Conservation (phyloP, 2,329 filamentous ascomycete species). For the Aspergillus candidus region DNA sequence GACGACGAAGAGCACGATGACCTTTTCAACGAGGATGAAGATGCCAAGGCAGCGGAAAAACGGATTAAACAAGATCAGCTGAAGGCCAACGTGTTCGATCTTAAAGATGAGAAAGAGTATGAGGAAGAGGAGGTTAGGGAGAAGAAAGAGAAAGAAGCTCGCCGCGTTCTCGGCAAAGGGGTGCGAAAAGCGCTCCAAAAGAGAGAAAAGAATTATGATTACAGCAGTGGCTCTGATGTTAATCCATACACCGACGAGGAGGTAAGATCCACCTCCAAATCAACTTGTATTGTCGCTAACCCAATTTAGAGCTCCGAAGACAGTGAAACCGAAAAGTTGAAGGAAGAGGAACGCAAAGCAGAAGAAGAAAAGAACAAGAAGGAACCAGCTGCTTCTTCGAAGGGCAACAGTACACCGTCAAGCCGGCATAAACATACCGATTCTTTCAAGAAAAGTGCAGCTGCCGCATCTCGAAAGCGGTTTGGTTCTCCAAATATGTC, state of each 20-base stretch:
- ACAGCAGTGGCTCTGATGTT: conserved; percentile 63
- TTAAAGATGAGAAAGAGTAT: conserved; percentile 63
- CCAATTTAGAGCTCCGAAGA: conserved; percentile 51
- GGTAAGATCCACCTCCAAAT: conserved; percentile 29
- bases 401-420: conserved; percentile 64
- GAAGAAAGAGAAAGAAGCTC: conserved; percentile 57
- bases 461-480: conserved; percentile 64
- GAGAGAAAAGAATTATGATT: conserved; percentile 79
- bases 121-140: conserved; percentile 64
- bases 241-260: conserved; percentile 53
- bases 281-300: conserved; percentile 20
- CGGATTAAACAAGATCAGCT: conserved; percentile 74
- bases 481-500: conserved; percentile 80
- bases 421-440: conserved; percentile 51
- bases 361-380: conserved; percentile 50
- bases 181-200: conserved; percentile 76
- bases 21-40: conserved; percentile 79
- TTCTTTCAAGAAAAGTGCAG: conserved; percentile 45
- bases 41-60: conserved; percentile 64
- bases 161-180: conserved; percentile 67
- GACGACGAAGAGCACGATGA: conserved; percentile 77
- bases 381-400: conserved; percentile 56
- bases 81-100: conserved; percentile 80
- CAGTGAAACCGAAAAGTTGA: conserved; percentile 58
- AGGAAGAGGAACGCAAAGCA: conserved; percentile 55